Conservation (phyloP, 495 filamentous ascomycete genomes). For the Elaphomyces granulatus region DNA sequence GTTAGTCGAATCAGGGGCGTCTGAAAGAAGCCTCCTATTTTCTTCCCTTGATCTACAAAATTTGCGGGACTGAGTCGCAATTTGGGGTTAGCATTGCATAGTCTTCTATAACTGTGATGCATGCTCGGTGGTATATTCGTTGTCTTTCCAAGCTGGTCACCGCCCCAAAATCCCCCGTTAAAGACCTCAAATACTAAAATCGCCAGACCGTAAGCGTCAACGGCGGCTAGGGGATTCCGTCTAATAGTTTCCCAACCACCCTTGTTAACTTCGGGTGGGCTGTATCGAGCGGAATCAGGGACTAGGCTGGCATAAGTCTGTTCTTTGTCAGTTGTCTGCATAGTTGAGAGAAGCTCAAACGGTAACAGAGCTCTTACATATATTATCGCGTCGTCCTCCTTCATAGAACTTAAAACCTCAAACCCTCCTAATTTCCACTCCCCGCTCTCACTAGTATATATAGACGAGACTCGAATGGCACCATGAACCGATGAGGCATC, state of each 20-base stretch:
- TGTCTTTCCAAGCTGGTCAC: constrained; percentile 66
- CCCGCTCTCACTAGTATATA: constrained; percentile 87
- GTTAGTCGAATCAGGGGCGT: constrained; percentile 81
- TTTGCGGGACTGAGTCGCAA: constrained; percentile 66
- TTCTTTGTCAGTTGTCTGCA: constrained; percentile 7
- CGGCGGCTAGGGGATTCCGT: constrained; percentile 61
- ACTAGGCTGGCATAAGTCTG: constrained; percentile 76
- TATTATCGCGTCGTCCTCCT: constrained; percentile 84
- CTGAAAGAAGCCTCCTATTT: constrained; percentile 77
- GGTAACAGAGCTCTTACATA: constrained; percentile 47
- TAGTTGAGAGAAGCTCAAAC: not conserved
- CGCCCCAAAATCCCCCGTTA: constrained; percentile 58
- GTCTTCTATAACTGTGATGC: constrained; percentile 76
- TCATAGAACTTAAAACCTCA: constrained; percentile 84
- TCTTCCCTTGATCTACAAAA: constrained; percentile 80
- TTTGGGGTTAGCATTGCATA: constrained; percentile 81
- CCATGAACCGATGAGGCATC: constrained; percentile 88
- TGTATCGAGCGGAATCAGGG: constrained; percentile 67
- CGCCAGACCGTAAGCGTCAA: constrained; percentile 79
- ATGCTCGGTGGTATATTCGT: constrained; percentile 78
- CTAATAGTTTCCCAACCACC: constrained; percentile 81
- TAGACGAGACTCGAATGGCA: constrained; percentile 63
- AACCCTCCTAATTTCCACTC: constrained; percentile 96
- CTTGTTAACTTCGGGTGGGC: constrained; percentile 73
- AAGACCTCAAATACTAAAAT: constrained; percentile 81